Evolutionary conservation across 129 eudicot species (phyloP).

Genomic region (Mikania micrantha): DNA sequence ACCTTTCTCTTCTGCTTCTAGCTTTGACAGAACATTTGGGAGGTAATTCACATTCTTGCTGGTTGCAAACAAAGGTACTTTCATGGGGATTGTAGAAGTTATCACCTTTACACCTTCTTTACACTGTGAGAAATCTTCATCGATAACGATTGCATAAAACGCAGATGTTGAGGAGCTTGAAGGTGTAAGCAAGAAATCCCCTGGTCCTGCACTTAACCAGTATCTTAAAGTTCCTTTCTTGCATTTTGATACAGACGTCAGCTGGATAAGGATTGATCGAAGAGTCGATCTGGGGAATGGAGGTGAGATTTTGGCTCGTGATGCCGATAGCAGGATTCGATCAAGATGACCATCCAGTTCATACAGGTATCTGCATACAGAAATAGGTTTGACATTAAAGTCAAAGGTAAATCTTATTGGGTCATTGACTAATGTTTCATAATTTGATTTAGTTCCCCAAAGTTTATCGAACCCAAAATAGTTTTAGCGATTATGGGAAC

Average conservation of each 20-base stretch:
- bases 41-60: conserved; percentile 91
- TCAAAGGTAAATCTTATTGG: neutral
- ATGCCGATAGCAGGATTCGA: conserved; percentile 74
- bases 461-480: no score
- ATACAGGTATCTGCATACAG: conserved; percentile 64
- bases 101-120: conserved; percentile 75
- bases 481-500: no score
- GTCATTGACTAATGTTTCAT: no score
- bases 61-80: conserved; percentile 71
- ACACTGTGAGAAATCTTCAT: conserved; percentile 54
- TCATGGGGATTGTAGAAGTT: conserved; percentile 82
- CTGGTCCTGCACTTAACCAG: conserved; percentile 90
- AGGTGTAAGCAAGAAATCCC: conserved; percentile 75
- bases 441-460: no score
- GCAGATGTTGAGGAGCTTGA: conserved; percentile 63
- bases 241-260: conserved; percentile 61
- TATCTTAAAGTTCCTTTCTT: conserved; percentile 77
- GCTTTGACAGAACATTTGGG: conserved; percentile 70
- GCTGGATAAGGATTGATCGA: conserved; percentile 64
- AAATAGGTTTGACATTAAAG: neutral
- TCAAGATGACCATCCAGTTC: conserved; percentile 81
- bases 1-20: conserved; percentile 87
- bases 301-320: conserved; percentile 59
- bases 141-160: conserved; percentile 81
- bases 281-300: conserved; percentile 67